These are phyloP conservation scores for Rhynchosporium agropyri DNA, from an alignment of 2,329 filamentous ascomycete genomes.

Conservation along the genomic window DNA sequence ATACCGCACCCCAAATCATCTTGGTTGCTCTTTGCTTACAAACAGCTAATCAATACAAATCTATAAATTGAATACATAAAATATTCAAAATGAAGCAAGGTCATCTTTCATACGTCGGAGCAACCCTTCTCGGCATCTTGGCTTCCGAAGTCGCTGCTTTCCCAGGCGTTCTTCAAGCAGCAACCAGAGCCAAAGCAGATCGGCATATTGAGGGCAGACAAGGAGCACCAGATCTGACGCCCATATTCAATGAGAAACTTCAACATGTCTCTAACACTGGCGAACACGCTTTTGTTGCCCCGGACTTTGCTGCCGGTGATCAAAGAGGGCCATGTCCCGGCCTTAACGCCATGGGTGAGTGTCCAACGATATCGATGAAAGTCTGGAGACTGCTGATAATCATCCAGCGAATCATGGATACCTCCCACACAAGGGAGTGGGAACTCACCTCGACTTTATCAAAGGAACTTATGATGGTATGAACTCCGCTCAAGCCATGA, in stretches of 20 bases:
- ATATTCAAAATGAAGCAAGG: constrained; percentile 25
- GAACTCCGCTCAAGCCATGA: constrained; percentile 11
- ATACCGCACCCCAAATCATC: not conserved
- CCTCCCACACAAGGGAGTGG: constrained; percentile 40
- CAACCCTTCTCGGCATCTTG: constrained; percentile 20
- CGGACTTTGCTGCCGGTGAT: constrained; percentile 39
- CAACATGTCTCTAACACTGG: constrained; percentile 35
- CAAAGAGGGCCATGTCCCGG: constrained; percentile 41
- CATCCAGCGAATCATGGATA: constrained; percentile 45
- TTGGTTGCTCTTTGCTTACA: not conserved
- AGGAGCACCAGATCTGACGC: constrained; percentile 6
- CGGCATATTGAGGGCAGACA: constrained; percentile 12
- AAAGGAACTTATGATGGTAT: constrained; percentile 37
- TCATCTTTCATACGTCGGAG: constrained; percentile 7
- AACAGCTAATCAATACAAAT: not conserved
- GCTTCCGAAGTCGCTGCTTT: constrained; percentile 26
- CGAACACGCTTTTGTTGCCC: constrained; percentile 43
- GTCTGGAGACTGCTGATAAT: not conserved
- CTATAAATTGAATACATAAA: not conserved
- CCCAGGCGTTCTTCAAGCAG: constrained; percentile 26
- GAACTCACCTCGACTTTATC: constrained; percentile 39
- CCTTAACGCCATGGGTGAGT: constrained; percentile 42
- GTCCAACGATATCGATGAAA: too few species aligned
- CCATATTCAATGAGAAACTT: constrained; percentile 16
- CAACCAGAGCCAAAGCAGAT: constrained; percentile 23